Conservation (phyloP, 441 rosid genomes). For the Erodium trifolium region DNA sequence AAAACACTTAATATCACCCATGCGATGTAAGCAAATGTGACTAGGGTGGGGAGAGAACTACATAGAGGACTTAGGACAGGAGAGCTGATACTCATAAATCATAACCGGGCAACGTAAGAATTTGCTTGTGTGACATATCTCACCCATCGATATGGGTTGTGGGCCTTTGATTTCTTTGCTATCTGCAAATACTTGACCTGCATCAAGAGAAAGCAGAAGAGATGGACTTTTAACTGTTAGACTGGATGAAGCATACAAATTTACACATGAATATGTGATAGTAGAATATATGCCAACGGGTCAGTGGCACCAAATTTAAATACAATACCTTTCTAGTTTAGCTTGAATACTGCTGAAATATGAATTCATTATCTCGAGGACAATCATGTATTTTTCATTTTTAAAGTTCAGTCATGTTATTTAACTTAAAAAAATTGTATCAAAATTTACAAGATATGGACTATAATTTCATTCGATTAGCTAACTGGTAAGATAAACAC, state of each 20-base stretch:
- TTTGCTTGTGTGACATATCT: slow-evolving; percentile 96
- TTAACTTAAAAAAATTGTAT: background rate
- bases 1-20: background rate
- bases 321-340: background rate
- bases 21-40: background rate
- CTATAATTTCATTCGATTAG: background rate
- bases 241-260: background rate
- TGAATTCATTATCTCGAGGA: background rate
- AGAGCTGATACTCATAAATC: slow-evolving; percentile 17
- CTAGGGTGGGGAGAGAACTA: background rate
- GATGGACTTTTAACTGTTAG: background rate
- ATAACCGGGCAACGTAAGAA: slow-evolving; percentile 87
- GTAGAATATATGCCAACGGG: no score
- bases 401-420: background rate
- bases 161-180: slow-evolving; percentile 74
- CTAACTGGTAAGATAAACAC: background rate
- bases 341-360: background rate
- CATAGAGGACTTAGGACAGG: background rate
- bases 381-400: background rate
- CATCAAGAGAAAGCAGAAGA: slow-evolving; percentile 17
- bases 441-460: background rate
- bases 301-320: background rate
- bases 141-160: slow-evolving; percentile 95
- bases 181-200: slow-evolving; percentile 98
- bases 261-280: background rate